Conservation (phyloP, 768 basidiomycete genomes). For the Tremella fuciformis region DNA sequence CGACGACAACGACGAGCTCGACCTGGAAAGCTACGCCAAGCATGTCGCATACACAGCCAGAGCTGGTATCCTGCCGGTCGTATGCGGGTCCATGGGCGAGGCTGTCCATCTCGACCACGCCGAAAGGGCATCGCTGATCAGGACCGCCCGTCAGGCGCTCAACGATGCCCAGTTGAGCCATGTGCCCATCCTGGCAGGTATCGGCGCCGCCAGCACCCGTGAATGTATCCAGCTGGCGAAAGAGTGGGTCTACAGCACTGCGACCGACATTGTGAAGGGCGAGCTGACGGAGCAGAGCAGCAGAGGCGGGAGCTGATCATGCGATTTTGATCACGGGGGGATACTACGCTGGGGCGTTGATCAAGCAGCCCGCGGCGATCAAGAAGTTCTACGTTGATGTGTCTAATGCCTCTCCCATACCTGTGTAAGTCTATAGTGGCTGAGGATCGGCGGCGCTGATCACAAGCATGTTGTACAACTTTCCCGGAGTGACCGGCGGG, state of each 20-base stretch:
- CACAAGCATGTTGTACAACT: conserved; percentile 69
- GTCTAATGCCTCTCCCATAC: conserved; percentile 69
- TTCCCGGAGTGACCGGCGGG: conserved; percentile 78
- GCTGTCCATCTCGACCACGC: conserved; percentile 66
- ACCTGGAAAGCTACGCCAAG: conserved; percentile 53
- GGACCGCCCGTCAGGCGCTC: conserved; percentile 65
- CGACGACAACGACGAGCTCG: conserved; percentile 73
- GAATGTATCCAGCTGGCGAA: conserved; percentile 71
- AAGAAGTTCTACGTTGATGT: conserved; percentile 75
- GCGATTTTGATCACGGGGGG: conserved; percentile 77
- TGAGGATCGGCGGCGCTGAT: not conserved
- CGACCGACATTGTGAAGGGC: not conserved
- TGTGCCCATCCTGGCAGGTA: conserved; percentile 71
- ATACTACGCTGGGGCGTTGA: conserved; percentile 75
- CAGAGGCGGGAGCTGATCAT: conserved; percentile 79
- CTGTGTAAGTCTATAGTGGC: conserved; percentile 40
- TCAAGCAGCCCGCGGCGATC: conserved; percentile 59
- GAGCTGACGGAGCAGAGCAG: conserved; percentile 58
- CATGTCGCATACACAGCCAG: conserved; percentile 62
- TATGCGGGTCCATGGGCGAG: conserved; percentile 79
- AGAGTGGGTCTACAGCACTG: conserved; percentile 29
- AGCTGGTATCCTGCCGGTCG: conserved; percentile 66
- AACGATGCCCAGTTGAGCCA: conserved; percentile 61
- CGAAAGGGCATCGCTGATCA: conserved; percentile 65
- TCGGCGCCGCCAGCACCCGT: conserved; percentile 72